Evolutionary conservation across 75 land plant genomes (phyloP), one percentile per base, ranked within the genome.

Genomic region (Picea sitchensis): DNA sequence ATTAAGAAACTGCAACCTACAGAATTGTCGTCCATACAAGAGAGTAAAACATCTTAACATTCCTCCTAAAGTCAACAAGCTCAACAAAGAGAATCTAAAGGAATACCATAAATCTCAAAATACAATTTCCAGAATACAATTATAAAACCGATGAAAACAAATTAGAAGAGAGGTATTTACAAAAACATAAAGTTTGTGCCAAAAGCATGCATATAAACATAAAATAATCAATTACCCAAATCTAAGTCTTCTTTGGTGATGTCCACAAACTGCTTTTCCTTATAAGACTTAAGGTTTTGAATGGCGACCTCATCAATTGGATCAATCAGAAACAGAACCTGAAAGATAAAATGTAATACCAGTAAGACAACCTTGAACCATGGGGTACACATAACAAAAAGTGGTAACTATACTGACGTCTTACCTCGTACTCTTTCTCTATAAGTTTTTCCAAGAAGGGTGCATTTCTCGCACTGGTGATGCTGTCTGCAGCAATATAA

Each of bases 191-290:
- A 20, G 18, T 13, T 6, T 78, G 73, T 20, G 20, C 26, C 6
- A 2, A 38, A 20, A 13, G 20, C 9, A 63, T 21, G 58, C 61
- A 13, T 61, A 61, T 61, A 26, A 36, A 26, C 62, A 12, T 32
- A 17, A 17, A 18, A 61, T 54, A 30, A 63, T 12, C 59, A 75
- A 87, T 81, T 65, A 96, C 98, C 99, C 31, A 97, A 84, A 78
- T 97, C 97, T 64, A 97, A 71, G 64, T 95, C 97, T 82, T 97
- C 99, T 82, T 93, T 97, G 90, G 96, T 97, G 68, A 97, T 92
- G 79, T 97, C 99, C 38, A 95, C 91, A 84, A 97, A 97, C 58
- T 93, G 82, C 80, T 95, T 95, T 32, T 96, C 99, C 81, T 95
- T 91, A 86, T 93, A 97, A 69, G 89, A 85, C 76, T 95, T 88